Conservation (phyloP, 2,329 filamentous ascomycete species). For the Alternaria sp. region DNA sequence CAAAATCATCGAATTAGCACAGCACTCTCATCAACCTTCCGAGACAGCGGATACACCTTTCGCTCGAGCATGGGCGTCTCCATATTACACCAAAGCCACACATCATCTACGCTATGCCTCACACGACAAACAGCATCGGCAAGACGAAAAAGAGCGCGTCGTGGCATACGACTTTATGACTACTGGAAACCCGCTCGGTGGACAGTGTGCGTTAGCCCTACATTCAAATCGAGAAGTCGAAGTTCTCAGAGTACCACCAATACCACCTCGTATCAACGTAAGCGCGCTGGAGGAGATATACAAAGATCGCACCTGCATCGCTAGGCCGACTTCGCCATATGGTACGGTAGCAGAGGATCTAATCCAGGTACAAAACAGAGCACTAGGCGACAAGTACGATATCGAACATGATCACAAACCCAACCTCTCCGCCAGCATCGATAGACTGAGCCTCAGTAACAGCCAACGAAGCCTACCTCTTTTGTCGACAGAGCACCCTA, state of each 20-base stretch:
- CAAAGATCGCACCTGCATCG: conserved; percentile 40
- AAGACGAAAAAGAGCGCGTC: conserved; percentile 56
- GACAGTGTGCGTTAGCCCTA: conserved; percentile 61
- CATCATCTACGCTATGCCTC: conserved; percentile 54
- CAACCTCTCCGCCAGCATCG: conserved; percentile 35
- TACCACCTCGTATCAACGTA: conserved; percentile 51
- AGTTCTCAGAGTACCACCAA: conserved; percentile 55
- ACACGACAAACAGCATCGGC: conserved; percentile 53
- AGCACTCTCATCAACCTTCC: conserved; percentile 52
- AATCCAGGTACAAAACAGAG: conserved; percentile 38
- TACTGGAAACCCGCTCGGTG: conserved; percentile 51
- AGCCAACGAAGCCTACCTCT: conserved; percentile 39
- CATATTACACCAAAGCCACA: conserved; percentile 53
- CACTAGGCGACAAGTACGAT: conserved; percentile 36
- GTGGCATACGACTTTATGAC: conserved; percentile 69
- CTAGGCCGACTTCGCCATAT: conserved; percentile 35
- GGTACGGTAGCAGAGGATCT: conserved; percentile 46
- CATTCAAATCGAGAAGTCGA: conserved; percentile 60
- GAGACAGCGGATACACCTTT: conserved; percentile 28
- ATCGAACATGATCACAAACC: conserved; percentile 28
- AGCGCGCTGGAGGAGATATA: conserved; percentile 55
- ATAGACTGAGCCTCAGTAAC: conserved; percentile 42
- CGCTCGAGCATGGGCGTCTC: conserved; percentile 49
- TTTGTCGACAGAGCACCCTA: conserved; percentile 36
- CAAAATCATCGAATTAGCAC: conserved; percentile 62